Evolutionary conservation across 805 yeast genomes (phyloP), one percentile per base, ranked within the genome.

Genomic region (Starmera quercuum): DNA sequence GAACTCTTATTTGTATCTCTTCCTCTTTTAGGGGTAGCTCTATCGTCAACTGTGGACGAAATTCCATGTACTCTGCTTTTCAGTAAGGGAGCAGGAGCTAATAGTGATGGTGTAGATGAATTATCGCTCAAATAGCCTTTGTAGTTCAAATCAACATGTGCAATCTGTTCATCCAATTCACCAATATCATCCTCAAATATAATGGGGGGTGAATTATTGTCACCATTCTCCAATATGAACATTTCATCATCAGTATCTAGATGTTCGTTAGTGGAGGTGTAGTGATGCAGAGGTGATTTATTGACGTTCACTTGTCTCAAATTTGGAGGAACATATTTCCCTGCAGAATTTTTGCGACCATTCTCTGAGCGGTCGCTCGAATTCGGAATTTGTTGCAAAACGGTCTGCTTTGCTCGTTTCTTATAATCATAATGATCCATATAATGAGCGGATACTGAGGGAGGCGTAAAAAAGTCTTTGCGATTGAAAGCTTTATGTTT

Each of bases 401-500:
- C 13, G n/a, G 12, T 23, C 7, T 10, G 12, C 12, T 6, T 23
- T 23, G 46, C 55, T 42, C 41, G 56, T 40, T 39, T 43, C 47
- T 36, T 35, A 22, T 42, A 64, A 54, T 61, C 70, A 58, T 58
- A 78, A 41, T 78, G 76, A 42, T 75, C 85, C 81, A 81, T 72
- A 52, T 78, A 81, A 42, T 77, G 80, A 37, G 72, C 74, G 47
- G 76, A 72, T 6, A 77, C 80, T 18, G 87, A 75, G 35, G 81
- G 82, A 3, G 92, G 92, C 4, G 92, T 83, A 52, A 81, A 83
- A 45, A 70, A 78, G 50, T 83, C 90, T 45, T 77, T 80, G 33
- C 90, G 66, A 44, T 74, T 74, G 46, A 71, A 78, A 13, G 46
- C 36, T 30, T 55, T 50, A 27, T 46, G 47, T 31, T 47, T 56